Evolutionary conservation across 192 early-diverging fungal genomes (phyloP).

Genomic region (Coemansia sp.): DNA sequence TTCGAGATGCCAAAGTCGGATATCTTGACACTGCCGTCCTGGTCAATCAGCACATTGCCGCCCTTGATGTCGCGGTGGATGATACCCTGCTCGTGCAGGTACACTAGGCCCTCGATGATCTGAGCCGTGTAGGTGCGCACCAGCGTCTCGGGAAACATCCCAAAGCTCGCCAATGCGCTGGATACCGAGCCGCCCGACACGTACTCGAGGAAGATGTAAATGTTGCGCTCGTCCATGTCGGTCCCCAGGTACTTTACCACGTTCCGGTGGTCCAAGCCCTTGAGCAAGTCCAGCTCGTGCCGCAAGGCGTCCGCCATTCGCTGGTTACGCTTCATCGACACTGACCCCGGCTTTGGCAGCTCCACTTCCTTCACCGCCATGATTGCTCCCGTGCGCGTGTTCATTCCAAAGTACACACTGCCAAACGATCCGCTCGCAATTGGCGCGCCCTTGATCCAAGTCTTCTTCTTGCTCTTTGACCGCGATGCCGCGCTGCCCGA

Average conservation of each 20-base stretch:
- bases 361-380: conserved; percentile 99
- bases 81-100: conserved; percentile 92
- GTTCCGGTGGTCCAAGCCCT: conserved; percentile 92
- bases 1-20: conserved; percentile 99
- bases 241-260: conserved; percentile 96
- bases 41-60: conserved; percentile 92
- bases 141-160: conserved; percentile 83
- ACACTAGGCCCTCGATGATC: conserved; percentile 90
- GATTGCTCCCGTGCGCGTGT: conserved; percentile 83
- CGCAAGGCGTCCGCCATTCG: conserved; percentile 86
- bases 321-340: conserved; percentile 73
- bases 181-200: conserved; percentile 97
- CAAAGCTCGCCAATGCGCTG: conserved; percentile 81
- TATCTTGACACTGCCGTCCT: conserved; percentile 94
- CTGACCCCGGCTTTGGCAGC: conserved; percentile 68
- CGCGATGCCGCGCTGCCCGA: conserved; percentile 31
- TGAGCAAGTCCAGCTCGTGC: conserved; percentile 87
- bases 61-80: conserved; percentile 99
- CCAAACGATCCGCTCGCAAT: conserved; percentile 98
- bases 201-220: conserved; percentile 98
- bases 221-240: conserved; percentile 70
- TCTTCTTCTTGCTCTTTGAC: conserved; percentile 41
- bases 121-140: conserved; percentile 87
- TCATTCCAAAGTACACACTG: conserved; percentile 89
- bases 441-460: conserved; percentile 86